These are phyloP conservation scores for Salix brachista DNA, from an alignment of 345 rosid genomes.

Conservation along the genomic window DNA sequence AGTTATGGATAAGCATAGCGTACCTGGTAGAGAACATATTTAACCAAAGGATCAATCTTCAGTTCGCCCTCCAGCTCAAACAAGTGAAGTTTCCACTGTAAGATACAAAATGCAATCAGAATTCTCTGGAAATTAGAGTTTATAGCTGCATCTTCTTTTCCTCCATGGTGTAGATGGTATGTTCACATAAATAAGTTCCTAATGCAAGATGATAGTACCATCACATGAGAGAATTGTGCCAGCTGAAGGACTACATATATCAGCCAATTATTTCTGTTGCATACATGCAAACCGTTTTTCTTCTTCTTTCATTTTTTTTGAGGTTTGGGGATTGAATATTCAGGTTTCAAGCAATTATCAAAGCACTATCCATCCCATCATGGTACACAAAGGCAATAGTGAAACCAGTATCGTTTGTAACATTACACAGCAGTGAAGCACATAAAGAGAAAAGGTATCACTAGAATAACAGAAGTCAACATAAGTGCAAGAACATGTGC, in stretches of 20 bases:
- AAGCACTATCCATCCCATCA: not conserved
- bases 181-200: not conserved
- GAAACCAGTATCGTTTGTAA: not conserved
- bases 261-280: not conserved
- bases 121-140: not conserved
- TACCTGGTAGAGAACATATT: constrained; percentile 84
- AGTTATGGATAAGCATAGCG: not conserved
- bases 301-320: not conserved
- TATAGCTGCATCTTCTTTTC: not conserved
- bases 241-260: not conserved
- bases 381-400: not conserved
- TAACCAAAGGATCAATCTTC: constrained; percentile 71
- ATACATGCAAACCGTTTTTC: not conserved
- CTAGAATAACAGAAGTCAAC: not conserved
- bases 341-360: not conserved
- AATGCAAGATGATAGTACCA: not conserved
- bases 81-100: constrained; percentile 94
- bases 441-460: not conserved
- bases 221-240: not conserved
- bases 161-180: not conserved
- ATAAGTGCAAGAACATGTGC: not conserved
- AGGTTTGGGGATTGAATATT: not conserved
- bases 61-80: constrained; percentile 91
- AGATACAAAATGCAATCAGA: constrained; percentile 8
- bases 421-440: not conserved